A percentile compares a stretch with the other conserved stretches of the same genome.
phyloP scores from a whole-genome alignment of 768 basidiomycete genomes.

The Lactarius pseudohatsudake region DNA sequence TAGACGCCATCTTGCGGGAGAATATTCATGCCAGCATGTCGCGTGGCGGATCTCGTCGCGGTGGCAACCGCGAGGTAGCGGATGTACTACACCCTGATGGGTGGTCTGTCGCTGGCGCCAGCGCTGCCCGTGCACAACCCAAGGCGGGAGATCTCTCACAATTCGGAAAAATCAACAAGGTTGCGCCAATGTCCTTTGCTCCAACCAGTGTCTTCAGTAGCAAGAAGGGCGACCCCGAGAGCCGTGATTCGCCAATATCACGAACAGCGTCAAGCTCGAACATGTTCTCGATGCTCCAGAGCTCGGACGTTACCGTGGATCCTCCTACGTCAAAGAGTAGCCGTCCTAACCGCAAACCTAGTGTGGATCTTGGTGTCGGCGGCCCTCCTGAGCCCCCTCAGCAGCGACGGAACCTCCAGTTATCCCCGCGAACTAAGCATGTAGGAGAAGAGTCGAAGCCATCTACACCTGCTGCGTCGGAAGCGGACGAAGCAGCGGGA shows the following conservation, averaged over 20 bases:
- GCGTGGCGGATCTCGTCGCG: conserved; percentile 86
- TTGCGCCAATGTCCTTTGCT: conserved; percentile 71
- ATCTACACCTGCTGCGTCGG: conserved; percentile 48
- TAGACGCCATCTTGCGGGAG: conserved; percentile 62
- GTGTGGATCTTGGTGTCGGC: conserved; percentile 48
- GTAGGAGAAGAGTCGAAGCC: conserved; percentile 43
- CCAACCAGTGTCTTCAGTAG: conserved; percentile 81
- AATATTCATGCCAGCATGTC: conserved; percentile 65
- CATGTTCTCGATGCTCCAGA: conserved; percentile 86
- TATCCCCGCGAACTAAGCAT: conserved; percentile 78
- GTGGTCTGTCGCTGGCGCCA: conserved; percentile 55
- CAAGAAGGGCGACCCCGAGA: conserved; percentile 60
- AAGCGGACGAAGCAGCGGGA: conserved; percentile 47
- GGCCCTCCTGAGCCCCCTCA: conserved; percentile 47
- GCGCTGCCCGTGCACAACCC: conserved; percentile 51
- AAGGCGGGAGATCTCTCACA: conserved; percentile 85
- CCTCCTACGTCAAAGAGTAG: conserved; percentile 48
- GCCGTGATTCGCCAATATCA: conserved; percentile 66
- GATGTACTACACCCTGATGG: conserved; percentile 72
- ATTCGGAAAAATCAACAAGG: conserved; percentile 82
- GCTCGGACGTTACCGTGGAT: conserved; percentile 55
- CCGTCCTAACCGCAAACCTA: conserved; percentile 49
- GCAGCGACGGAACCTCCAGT: conserved; percentile 69
- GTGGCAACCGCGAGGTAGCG: conserved; percentile 62
- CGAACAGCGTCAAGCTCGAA: conserved; percentile 78